Percentiles rank a stretch among this genome's conserved stretches.
Conservation (phyloP, 495 filamentous ascomycete species). For the Annulohypoxylon bovei region DNA sequence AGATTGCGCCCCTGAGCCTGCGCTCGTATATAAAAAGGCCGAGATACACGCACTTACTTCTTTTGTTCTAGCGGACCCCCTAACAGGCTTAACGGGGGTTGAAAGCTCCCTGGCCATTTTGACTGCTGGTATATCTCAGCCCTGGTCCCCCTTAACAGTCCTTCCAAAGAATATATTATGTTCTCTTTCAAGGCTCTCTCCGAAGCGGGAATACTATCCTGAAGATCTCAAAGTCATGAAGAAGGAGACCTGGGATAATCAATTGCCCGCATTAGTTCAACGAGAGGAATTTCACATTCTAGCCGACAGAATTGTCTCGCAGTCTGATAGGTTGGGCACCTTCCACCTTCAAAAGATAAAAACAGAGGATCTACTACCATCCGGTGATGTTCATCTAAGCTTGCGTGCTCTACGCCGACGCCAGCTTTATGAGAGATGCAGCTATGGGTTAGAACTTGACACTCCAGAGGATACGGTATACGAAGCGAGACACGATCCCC, state of each 20-base stretch:
- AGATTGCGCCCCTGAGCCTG: conserved; percentile 55
- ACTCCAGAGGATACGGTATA: conserved; percentile 24
- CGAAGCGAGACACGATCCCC: conserved; percentile 32
- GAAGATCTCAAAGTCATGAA: conserved; percentile 59
- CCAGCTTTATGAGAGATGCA: conserved; percentile 50
- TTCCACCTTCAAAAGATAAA: conserved; percentile 41
- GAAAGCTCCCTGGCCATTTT: conserved; percentile 65
- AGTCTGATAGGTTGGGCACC: conserved; percentile 47
- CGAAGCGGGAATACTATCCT: conserved; percentile 66
- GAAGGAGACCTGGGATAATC: conserved; percentile 54
- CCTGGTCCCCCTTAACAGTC: conserved; percentile 49
- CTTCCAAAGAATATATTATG: not conserved
- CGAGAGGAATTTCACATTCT: conserved; percentile 56
- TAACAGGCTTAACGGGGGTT: conserved; percentile 67
- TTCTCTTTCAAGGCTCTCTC: conserved; percentile 60
- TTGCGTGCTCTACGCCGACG: conserved; percentile 51
- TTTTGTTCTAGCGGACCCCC: conserved; percentile 63
- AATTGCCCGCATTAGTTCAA: conserved; percentile 61
- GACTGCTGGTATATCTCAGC: conserved; percentile 57
- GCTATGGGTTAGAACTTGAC: conserved; percentile 7
- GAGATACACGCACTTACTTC: conserved; percentile 69
- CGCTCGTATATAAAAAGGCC: conserved; percentile 60
- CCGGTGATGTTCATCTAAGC: conserved; percentile 40
- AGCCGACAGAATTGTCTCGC: conserved; percentile 53
- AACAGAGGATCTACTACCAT: not conserved